These are phyloP conservation scores for Metschnikowia proteae DNA, from an alignment of 805 yeast genomes.

Conservation along the genomic window DNA sequence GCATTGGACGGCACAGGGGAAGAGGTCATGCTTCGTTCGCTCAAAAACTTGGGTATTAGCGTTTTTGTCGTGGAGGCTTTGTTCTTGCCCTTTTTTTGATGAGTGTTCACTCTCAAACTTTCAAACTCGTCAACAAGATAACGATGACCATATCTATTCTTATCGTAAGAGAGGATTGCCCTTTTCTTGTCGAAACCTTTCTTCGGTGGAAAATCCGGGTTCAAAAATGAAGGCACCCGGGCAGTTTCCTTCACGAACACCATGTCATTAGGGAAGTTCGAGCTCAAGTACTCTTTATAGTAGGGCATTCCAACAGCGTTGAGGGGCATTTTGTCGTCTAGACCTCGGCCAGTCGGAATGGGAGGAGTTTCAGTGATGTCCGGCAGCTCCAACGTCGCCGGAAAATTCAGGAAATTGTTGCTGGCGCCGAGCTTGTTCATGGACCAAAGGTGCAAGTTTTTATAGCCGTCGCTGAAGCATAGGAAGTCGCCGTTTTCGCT, in stretches of 20 bases:
- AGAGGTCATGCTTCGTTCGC: constrained; percentile 39
- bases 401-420: constrained; percentile 34
- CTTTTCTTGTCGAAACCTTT: not conserved
- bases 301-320: constrained; percentile 82
- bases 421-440: constrained; percentile 26
- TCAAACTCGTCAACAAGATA: constrained; percentile 45
- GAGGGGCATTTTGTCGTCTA: constrained; percentile 53
- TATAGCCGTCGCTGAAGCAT: constrained; percentile 62
- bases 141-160: constrained; percentile 53
- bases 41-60: constrained; percentile 52
- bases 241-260: constrained; percentile 60
- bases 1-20: constrained; percentile 11
- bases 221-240: constrained; percentile 53
- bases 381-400: constrained; percentile 52
- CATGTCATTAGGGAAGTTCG: constrained; percentile 71
- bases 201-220: constrained; percentile 29
- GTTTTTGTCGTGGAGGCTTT: constrained; percentile 12
- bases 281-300: constrained; percentile 69
- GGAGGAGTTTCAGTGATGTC: constrained; percentile 29
- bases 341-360: constrained; percentile 23
- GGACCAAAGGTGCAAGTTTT: constrained; percentile 67
- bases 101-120: constrained; percentile 23
- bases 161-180: constrained; percentile 46
- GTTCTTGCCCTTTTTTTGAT: constrained; percentile 10
- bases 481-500: constrained; percentile 75